Evolutionary conservation across 257 asterid genomes (phyloP).

Genomic region (Nicotiana noctiflora): DNA sequence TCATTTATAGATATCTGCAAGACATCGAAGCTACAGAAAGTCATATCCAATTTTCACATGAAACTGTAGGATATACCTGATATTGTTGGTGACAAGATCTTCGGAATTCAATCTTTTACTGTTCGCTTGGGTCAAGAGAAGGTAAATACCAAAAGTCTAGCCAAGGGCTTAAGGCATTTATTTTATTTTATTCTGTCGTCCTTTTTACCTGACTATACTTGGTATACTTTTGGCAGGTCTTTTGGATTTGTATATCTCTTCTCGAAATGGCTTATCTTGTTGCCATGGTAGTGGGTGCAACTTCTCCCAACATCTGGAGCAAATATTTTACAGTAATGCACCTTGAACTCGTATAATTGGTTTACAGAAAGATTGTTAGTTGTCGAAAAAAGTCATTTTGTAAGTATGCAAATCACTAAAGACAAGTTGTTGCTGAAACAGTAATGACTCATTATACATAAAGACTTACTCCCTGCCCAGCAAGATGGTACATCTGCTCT

Average conservation of each 20-base stretch:
- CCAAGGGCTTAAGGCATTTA: background rate
- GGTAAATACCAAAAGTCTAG: slow-evolving; percentile 32
- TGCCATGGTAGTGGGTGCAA: slow-evolving; percentile 62
- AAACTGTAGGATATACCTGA: slow-evolving; percentile 80
- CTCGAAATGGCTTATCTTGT: slow-evolving; percentile 78
- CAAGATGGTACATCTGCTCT: background rate
- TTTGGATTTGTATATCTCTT: slow-evolving; percentile 67
- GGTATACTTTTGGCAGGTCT: slow-evolving; percentile 43
- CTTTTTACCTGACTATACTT: background rate
- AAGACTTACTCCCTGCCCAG: background rate
- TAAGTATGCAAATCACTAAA: background rate
- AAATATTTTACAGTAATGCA: slow-evolving; percentile 50
- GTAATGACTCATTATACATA: background rate
- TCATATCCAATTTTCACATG: background rate
- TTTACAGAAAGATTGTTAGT: background rate
- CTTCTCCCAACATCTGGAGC: slow-evolving; percentile 70
- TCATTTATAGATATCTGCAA: background rate
- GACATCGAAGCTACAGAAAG: background rate
- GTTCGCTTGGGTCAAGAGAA: slow-evolving; percentile 85
- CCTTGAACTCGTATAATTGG: background rate
- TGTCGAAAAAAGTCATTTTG: background rate
- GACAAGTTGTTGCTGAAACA: background rate
- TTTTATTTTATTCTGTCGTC: background rate
- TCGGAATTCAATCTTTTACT: slow-evolving; percentile 77
- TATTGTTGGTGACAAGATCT: slow-evolving; percentile 84